phyloP scores from a whole-genome alignment of 768 basidiomycete species.

The Pholiota conissans region DNA sequence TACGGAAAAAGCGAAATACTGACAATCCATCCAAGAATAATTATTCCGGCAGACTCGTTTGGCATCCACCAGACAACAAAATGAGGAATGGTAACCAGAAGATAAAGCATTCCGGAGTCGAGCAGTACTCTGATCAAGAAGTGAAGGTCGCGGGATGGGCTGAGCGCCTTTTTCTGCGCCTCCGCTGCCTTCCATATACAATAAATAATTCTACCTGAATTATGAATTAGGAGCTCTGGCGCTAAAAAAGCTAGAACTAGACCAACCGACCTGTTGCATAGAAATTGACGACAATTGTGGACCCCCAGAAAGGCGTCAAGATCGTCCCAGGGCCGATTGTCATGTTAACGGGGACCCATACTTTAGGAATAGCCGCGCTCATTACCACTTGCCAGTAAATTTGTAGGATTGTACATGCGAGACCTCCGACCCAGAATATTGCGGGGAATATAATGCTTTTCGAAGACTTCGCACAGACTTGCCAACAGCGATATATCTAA shows the following conservation, averaged over 20 bases:
- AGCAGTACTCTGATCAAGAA: conserved; percentile 11
- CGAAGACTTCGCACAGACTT: background rate
- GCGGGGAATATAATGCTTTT: background rate
- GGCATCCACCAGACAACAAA: conserved; percentile 16
- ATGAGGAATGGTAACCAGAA: conserved; percentile 10
- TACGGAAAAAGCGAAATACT: background rate
- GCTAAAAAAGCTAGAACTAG: background rate
- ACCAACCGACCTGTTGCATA: conserved; percentile 15
- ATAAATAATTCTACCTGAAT: conserved; percentile 9
- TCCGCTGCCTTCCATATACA: conserved; percentile 7
- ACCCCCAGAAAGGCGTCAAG: conserved; percentile 17
- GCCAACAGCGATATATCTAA: background rate
- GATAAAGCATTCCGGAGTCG: conserved; percentile 13
- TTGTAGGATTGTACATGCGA: background rate
- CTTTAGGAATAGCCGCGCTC: background rate
- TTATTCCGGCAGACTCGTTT: conserved; percentile 1
- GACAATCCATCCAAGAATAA: conserved; percentile 11
- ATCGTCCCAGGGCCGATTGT: conserved; percentile 14
- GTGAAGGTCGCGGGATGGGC: conserved; percentile 3
- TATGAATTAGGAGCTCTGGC: background rate
- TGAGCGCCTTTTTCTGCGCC: background rate
- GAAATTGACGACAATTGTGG: conserved; percentile 14
- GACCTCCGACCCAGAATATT: background rate
- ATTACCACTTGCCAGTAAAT: conserved; percentile 2
- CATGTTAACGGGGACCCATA: conserved; percentile 16